Conservation (phyloP, 441 rosid genomes). For the Jatropha podagrica region DNA sequence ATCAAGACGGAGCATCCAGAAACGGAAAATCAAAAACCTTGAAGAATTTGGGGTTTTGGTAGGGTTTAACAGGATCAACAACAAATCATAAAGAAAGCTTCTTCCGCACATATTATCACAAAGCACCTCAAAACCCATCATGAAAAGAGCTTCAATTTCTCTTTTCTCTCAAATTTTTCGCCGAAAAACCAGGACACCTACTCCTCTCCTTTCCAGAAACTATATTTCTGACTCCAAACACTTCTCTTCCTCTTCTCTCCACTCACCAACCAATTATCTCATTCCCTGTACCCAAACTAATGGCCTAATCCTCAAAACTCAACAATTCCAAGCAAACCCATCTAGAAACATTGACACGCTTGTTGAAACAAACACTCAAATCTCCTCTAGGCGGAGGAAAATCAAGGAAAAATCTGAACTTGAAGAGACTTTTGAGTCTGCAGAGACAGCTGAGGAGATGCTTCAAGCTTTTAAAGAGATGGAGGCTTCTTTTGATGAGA, state of each 20-base stretch:
- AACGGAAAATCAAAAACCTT: background rate
- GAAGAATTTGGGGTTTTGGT: constrained; percentile 24
- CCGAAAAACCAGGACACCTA: constrained; percentile 31
- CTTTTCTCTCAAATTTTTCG: constrained; percentile 45
- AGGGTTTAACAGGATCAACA: constrained; percentile 26
- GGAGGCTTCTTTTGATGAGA: constrained; percentile 72
- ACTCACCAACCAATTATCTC: constrained; percentile 27
- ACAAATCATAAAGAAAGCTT: background rate
- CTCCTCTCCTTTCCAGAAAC: constrained; percentile 30
- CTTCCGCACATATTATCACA: background rate
- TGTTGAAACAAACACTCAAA: constrained; percentile 44
- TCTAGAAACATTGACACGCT: constrained; percentile 53
- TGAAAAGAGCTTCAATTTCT: constrained; percentile 58
- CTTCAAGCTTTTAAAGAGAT: constrained; percentile 60
- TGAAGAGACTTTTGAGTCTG: constrained; percentile 86
- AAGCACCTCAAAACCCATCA: constrained; percentile 24
- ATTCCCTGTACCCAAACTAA: constrained; percentile 39
- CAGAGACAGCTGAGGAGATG: constrained; percentile 71
- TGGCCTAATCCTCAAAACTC: constrained; percentile 34
- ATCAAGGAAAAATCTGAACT: constrained; percentile 59
- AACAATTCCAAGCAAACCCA: constrained; percentile 37
- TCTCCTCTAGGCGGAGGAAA: constrained; percentile 57
- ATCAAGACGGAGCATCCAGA: too few species aligned
- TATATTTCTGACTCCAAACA: constrained; percentile 28
- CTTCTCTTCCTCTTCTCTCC: constrained; percentile 30